Evolutionary conservation across 768 basidiomycete genomes (phyloP).

Genomic region (Pisolithus sp.): DNA sequence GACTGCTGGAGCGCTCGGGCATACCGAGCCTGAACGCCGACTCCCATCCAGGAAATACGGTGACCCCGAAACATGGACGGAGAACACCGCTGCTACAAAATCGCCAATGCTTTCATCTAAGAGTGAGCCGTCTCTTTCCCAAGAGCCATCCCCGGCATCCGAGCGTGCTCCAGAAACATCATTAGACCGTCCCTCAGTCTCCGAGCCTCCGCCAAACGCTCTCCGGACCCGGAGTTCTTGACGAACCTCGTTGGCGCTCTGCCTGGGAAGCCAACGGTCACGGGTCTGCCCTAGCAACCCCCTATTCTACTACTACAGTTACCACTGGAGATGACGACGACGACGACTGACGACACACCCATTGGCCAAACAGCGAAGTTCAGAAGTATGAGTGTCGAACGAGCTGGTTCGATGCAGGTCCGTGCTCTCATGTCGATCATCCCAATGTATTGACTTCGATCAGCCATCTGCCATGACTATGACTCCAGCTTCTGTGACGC

Average conservation of each 20-base stretch:
- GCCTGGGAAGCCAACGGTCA: slow-evolving; percentile 35
- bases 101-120: neutral
- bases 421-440: neutral
- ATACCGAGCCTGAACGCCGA: slow-evolving; percentile 2
- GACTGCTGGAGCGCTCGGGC: slow-evolving; percentile 14
- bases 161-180: slow-evolving; percentile 26
- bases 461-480: slow-evolving; percentile 13
- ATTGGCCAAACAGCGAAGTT: slow-evolving; percentile 43
- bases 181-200: slow-evolving; percentile 20
- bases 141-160: slow-evolving; percentile 16
- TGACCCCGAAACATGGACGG: slow-evolving; percentile 6
- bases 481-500: slow-evolving; percentile 13
- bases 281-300: slow-evolving; percentile 6
- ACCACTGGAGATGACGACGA: slow-evolving; percentile 34
- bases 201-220: slow-evolving; percentile 26
- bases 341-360: slow-evolving; percentile 61
- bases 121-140: slow-evolving; percentile 7
- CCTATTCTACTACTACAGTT: slow-evolving; percentile 16
- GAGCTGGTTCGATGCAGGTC: slow-evolving; percentile 20
- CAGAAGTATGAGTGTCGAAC: slow-evolving; percentile 16
- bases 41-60: slow-evolving; percentile 3
- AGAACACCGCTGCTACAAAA: neutral
- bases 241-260: slow-evolving; percentile 50
- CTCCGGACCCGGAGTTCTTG: slow-evolving; percentile 43
- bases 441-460: neutral